Percentiles rank a stretch among this genome's conserved stretches.
Evolutionary conservation across 2,329 filamentous ascomycete species (phyloP).

Genomic region (Penicillium capsulatum): DNA sequence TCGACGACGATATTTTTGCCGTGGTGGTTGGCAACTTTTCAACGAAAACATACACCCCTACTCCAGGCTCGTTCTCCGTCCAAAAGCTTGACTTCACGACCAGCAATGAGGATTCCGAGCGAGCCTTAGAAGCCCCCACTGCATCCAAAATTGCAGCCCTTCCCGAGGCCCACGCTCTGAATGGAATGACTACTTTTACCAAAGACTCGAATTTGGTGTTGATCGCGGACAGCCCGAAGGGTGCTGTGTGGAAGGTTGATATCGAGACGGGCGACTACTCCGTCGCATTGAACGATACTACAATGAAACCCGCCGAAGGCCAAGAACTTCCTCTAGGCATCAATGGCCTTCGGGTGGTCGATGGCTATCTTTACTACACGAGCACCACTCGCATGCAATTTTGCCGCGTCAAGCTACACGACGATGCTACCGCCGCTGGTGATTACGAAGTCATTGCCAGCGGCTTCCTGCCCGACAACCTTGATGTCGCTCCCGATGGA

Average conservation of each 20-base stretch:
- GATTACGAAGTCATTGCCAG: slow-evolving; percentile 23
- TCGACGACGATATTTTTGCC: slow-evolving; percentile 22
- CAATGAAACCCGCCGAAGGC: slow-evolving; percentile 19
- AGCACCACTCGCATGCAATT: slow-evolving; percentile 22
- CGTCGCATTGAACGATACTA: slow-evolving; percentile 19
- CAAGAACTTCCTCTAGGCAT: slow-evolving; percentile 20
- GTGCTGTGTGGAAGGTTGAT: slow-evolving; percentile 21
- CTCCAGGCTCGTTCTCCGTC: slow-evolving; percentile 16
- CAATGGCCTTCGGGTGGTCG: slow-evolving; percentile 15
- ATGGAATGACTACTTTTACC: slow-evolving; percentile 21
- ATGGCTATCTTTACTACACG: slow-evolving; percentile 22
- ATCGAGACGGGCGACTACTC: slow-evolving; percentile 16
- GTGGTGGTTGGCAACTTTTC: slow-evolving; percentile 23
- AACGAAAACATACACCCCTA: slow-evolving; percentile 16
- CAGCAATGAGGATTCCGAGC: background rate
- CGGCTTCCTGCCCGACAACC: slow-evolving; percentile 21
- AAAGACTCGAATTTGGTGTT: slow-evolving; percentile 15
- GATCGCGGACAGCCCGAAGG: slow-evolving; percentile 21
- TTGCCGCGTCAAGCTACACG: slow-evolving; percentile 19
- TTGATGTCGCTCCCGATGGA: slow-evolving; percentile 20
- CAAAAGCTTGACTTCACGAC: slow-evolving; percentile 17
- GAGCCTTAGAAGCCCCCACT: background rate
- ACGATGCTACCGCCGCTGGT: slow-evolving; percentile 14
- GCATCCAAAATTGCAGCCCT: slow-evolving; percentile 17
- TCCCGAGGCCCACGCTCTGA: slow-evolving; percentile 17